Evolutionary conservation across 495 filamentous ascomycete genomes (phyloP).

Genomic region (Talaromyces thailandensis): DNA sequence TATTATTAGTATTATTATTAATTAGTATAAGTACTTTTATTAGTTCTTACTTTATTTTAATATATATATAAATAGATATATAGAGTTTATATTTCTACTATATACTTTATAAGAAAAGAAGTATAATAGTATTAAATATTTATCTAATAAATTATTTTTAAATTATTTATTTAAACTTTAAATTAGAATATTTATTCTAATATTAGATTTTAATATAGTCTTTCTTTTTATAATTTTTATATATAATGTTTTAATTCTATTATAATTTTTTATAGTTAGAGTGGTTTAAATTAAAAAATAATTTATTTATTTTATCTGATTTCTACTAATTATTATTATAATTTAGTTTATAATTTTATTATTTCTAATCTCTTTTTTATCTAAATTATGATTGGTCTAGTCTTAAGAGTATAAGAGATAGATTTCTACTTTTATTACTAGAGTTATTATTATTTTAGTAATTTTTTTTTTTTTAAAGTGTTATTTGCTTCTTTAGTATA

Average conservation of each 20-base stretch:
- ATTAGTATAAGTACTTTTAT: too few relatives aligned
- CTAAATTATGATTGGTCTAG: too few relatives aligned
- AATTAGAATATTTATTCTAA: background rate
- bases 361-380: background rate
- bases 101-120: background rate
- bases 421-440: background rate
- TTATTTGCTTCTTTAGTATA: background rate
- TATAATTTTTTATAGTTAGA: background rate
- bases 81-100: background rate
- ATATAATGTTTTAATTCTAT: background rate
- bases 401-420: background rate
- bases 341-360: background rate
- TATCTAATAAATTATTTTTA: background rate
- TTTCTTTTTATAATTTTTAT: background rate
- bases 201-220: background rate
- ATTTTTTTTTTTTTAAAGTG: background rate
- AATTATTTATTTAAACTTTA: background rate
- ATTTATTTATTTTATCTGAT: background rate
- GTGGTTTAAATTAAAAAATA: background rate
- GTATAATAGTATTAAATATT: background rate
- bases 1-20: too few relatives aligned
- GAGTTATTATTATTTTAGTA: background rate
- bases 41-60: too few relatives aligned
- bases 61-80: too few relatives aligned
- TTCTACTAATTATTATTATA: background rate